phyloP scores from a whole-genome alignment of 352 stramenopile genomes.

The Globisporangium sylvaticum region DNA sequence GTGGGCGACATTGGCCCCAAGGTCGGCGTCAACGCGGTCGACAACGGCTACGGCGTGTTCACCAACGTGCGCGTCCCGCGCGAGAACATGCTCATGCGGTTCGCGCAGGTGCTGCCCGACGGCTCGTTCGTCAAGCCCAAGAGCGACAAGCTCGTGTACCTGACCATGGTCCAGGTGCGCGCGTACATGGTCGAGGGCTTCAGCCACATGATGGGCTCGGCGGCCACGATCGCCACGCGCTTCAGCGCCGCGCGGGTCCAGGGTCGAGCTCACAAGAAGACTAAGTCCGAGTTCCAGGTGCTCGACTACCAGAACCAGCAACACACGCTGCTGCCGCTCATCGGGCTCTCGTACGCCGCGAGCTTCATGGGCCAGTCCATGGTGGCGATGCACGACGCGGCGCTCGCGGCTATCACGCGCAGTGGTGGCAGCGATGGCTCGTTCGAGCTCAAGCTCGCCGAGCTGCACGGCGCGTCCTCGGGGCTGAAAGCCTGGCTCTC shows the following conservation, averaged over 20 bases:
- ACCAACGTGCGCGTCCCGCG: slow-evolving; percentile 85
- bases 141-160: slow-evolving; percentile 55
- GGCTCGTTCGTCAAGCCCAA: slow-evolving; percentile 62
- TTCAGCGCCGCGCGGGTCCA: slow-evolving; percentile 31
- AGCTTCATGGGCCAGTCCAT: slow-evolving; percentile 24
- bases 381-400: slow-evolving; percentile 21
- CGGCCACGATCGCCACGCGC: slow-evolving; percentile 26
- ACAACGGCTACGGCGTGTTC: slow-evolving; percentile 91
- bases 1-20: slow-evolving; percentile 92
- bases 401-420: slow-evolving; percentile 21
- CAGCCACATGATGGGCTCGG: slow-evolving; percentile 14
- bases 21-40: slow-evolving; percentile 88
- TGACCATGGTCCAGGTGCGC: slow-evolving; percentile 33
- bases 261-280: slow-evolving; percentile 13
- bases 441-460: slow-evolving; percentile 24
- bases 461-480: slow-evolving; percentile 34
- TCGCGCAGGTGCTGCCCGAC: slow-evolving; percentile 45
- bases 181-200: slow-evolving; percentile 29
- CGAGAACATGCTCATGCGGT: slow-evolving; percentile 52
- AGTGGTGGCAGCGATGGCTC: background rate
- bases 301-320: slow-evolving; percentile 40
- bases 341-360: slow-evolving; percentile 40
- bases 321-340: slow-evolving; percentile 31
- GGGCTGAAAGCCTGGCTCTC: slow-evolving; percentile 40
- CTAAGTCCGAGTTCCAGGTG: slow-evolving; percentile 32